Percentiles rank a stretch among this genome's conserved stretches.
phyloP scores from a whole-genome alignment of 495 filamentous ascomycete species.

The Filosporella fistucella region DNA sequence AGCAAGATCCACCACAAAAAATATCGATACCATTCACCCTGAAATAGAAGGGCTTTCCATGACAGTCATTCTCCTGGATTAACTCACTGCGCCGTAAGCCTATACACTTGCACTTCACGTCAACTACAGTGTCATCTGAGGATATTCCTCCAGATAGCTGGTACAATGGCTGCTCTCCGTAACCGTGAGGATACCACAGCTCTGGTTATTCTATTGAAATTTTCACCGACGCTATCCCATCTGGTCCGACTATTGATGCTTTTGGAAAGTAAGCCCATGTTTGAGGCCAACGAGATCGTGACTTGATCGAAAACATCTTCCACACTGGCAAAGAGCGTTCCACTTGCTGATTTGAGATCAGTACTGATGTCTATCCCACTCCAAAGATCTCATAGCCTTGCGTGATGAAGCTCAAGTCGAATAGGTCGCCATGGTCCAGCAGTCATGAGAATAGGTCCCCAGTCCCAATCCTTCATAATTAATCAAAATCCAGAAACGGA shows the following conservation, averaged over 20 bases:
- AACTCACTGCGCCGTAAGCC: slow-evolving; percentile 42
- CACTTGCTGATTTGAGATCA: slow-evolving; percentile 31
- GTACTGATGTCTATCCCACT: slow-evolving; percentile 41
- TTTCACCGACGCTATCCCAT: not conserved
- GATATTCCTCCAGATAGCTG: no score
- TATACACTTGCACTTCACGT: no score
- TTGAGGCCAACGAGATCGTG: slow-evolving; percentile 42
- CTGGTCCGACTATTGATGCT: no score
- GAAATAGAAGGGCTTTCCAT: slow-evolving; percentile 3
- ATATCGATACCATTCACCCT: not conserved
- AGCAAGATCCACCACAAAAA: not conserved
- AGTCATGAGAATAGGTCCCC: slow-evolving; percentile 69
- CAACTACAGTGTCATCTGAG: no score
- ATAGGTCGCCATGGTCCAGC: slow-evolving; percentile 70
- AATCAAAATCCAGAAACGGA: slow-evolving; percentile 20
- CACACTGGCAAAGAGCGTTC: slow-evolving; percentile 6
- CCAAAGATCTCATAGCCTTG: slow-evolving; percentile 51
- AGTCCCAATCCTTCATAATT: slow-evolving; percentile 34
- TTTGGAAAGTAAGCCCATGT: slow-evolving; percentile 33
- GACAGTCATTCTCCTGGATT: slow-evolving; percentile 22
- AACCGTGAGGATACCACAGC: slow-evolving; percentile 3
- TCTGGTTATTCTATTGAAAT: not conserved
- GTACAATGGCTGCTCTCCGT: slow-evolving; percentile 5
- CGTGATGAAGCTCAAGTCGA: slow-evolving; percentile 55
- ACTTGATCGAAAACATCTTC: slow-evolving; percentile 34